phyloP scores from a whole-genome alignment of 345 rosid genomes.

The Crucihimalaya himalaica region DNA sequence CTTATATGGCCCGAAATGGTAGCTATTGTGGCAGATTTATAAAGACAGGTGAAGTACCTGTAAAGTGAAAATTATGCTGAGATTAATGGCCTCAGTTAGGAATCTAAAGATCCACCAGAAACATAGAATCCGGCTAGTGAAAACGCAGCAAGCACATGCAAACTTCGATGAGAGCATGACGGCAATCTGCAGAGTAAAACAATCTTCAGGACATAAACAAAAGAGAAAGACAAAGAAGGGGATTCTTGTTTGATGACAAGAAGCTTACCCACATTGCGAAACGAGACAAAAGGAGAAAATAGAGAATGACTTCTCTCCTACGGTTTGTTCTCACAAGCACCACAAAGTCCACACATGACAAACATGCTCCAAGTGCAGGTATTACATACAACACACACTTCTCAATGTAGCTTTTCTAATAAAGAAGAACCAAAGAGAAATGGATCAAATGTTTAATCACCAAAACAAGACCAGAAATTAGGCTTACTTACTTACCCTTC shows the following conservation, averaged over 20 bases:
- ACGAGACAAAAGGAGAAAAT: conserved; percentile 57
- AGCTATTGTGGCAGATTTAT: not conserved
- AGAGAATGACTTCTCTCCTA: conserved; percentile 44
- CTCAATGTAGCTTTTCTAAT: conserved; percentile 52
- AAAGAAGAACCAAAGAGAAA: conserved; percentile 13
- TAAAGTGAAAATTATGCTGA: conserved; percentile 45
- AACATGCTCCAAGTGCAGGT: conserved; percentile 62
- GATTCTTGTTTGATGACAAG: not conserved
- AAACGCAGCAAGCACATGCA: conserved; percentile 42
- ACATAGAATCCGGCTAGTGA: conserved; percentile 50
- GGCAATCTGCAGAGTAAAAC: conserved; percentile 46
- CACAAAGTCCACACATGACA: conserved; percentile 60
- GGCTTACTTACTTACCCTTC: conserved; percentile 45
- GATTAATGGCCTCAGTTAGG: conserved; percentile 48
- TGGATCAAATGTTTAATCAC: not conserved
- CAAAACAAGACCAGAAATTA: not conserved
- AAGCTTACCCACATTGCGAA: conserved; percentile 72
- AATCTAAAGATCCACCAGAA: conserved; percentile 78
- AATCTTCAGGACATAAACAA: not conserved
- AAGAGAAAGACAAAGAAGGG: conserved; percentile 1
- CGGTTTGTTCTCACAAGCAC: conserved; percentile 47
- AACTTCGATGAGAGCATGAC: conserved; percentile 48
- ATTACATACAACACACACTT: conserved; percentile 51
- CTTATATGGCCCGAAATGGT: not conserved
- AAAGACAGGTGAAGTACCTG: conserved; percentile 38